A percentile compares a stretch with the other conserved stretches of the same genome.
These are phyloP conservation scores for Wickerhamomyces sydowiorum DNA, from an alignment of 805 yeast genomes.

Conservation along the genomic window DNA sequence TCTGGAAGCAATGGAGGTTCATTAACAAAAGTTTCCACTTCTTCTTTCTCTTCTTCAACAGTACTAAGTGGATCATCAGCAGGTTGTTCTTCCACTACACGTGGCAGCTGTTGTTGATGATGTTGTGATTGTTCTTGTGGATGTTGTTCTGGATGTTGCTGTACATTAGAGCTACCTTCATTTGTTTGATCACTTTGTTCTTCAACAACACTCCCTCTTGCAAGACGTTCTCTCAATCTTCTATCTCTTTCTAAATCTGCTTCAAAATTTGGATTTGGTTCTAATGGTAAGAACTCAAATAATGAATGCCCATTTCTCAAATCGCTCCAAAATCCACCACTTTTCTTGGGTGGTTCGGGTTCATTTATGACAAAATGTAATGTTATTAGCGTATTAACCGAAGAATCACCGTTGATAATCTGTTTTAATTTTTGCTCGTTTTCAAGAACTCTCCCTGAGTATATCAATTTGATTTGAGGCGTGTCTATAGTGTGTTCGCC, in stretches of 20 bases:
- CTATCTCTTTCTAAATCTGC: conserved; percentile 20
- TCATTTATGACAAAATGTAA: conserved; percentile 19
- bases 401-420: conserved; percentile 6
- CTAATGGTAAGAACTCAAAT: conserved; percentile 26
- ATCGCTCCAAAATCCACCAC: conserved; percentile 23
- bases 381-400: conserved; percentile 2
- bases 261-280: conserved; percentile 22
- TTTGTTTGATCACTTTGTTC: too few species aligned
- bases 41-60: too few species aligned
- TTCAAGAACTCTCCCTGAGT: conserved; percentile 18
- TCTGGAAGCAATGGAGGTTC: conserved; percentile 2
- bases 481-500: conserved; percentile 10
- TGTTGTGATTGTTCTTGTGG: background rate
- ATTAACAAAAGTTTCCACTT: background rate
- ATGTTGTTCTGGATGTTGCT: background rate
- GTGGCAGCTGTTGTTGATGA: too few species aligned
- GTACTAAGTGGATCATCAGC: too few species aligned
- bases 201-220: conserved; percentile 3
- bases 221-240: conserved; percentile 17
- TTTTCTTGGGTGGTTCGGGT: conserved; percentile 6
- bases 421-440: conserved; percentile 15
- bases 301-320: conserved; percentile 16
- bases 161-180: too few species aligned
- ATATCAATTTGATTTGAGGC: conserved; percentile 20
- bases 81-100: too few species aligned